Evolutionary conservation across 768 basidiomycete genomes (phyloP).

Genomic region (Mrakia gelida): DNA sequence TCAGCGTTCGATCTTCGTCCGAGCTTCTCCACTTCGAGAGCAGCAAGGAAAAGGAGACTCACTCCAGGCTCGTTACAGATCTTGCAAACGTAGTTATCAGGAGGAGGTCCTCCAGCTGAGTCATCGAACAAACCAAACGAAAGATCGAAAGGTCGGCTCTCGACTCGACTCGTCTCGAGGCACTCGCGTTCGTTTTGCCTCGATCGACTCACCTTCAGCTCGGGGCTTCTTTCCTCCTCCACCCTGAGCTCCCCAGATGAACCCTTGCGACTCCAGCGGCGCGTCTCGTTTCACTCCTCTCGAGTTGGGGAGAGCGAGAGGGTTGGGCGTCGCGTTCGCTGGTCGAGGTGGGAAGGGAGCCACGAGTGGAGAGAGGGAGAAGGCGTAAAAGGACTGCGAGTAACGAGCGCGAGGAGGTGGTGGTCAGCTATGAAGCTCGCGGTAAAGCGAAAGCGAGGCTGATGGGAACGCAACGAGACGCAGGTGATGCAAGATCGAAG

Average conservation of each 20-base stretch:
- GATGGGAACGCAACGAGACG: background rate
- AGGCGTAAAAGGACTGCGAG: constrained; percentile 93
- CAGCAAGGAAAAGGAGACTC: background rate
- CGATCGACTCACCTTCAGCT: constrained; percentile 45
- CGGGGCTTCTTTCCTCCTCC: constrained; percentile 53
- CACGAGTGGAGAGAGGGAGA: constrained; percentile 65
- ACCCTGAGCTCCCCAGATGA: constrained; percentile 38
- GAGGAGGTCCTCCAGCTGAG: constrained; percentile 53
- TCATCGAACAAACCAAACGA: no score
- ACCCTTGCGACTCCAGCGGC: constrained; percentile 37
- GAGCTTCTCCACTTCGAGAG: background rate
- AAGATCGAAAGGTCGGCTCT: background rate
- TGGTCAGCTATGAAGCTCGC: constrained; percentile 8
- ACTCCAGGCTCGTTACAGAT: constrained; percentile 58
- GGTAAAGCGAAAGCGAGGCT: background rate
- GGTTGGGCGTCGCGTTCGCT: constrained; percentile 53
- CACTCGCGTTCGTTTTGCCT: background rate
- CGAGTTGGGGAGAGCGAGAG: constrained; percentile 36
- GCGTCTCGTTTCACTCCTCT: constrained; percentile 45
- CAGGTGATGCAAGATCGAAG: no score
- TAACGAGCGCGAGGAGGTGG: no score
- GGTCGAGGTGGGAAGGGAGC: constrained; percentile 48
- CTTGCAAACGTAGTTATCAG: constrained; percentile 81
- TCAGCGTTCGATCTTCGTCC: background rate
- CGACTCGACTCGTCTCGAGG: background rate